Conservation (phyloP, 2,329 filamentous ascomycete genomes). For the Pyrenophora teres region DNA sequence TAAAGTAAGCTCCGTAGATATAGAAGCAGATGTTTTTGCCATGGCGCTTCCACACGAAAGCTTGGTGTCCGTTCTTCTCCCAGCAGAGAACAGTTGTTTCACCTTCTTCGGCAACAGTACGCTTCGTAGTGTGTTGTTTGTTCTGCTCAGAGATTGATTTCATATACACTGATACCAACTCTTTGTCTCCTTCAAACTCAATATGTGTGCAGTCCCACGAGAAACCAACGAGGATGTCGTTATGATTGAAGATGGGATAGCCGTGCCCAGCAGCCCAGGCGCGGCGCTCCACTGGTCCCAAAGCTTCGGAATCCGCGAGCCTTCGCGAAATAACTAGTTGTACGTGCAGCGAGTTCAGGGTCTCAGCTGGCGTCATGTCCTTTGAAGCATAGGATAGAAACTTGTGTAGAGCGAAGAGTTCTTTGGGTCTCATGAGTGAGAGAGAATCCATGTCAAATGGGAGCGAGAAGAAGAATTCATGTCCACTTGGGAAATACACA, state of each 20-base stretch:
- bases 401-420: background rate
- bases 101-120: background rate
- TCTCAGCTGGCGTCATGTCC: background rate
- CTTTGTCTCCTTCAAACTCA: background rate
- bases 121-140: too few relatives aligned
- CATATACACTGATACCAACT: background rate
- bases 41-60: background rate
- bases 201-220: background rate
- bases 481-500: background rate
- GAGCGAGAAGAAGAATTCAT: slow-evolving; percentile 4
- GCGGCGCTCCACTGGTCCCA: background rate
- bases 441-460: background rate
- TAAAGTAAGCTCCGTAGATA: background rate
- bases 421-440: background rate
- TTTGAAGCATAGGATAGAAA: background rate
- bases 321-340: background rate
- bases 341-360: background rate
- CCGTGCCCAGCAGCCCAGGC: slow-evolving; percentile 4
- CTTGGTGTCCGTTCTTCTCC: background rate
- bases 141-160: background rate
- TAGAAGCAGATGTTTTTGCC: background rate
- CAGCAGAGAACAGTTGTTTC: background rate
- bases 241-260: background rate
- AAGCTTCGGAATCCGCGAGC: background rate
- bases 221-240: background rate